These are phyloP conservation scores for Neckera pumila DNA, from an alignment of 225 moss, liverwort and hornwort genomes.

Conservation along the genomic window DNA sequence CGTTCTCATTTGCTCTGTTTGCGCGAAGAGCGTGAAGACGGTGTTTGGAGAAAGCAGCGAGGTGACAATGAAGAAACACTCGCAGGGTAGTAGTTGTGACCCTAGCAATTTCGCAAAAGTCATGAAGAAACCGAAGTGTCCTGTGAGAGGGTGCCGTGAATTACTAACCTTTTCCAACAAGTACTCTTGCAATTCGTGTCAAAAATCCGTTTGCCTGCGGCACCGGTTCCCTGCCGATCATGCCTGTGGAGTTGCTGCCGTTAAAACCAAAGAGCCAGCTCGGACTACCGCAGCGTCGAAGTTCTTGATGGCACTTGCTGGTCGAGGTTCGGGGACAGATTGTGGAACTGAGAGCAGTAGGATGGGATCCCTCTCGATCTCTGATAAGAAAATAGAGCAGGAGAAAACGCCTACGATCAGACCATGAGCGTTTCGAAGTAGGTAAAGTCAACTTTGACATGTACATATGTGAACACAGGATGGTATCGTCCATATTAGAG, in stretches of 20 bases:
- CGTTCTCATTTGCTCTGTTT: conserved; percentile 57
- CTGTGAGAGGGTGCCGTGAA: conserved; percentile 69
- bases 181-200: conserved; percentile 73
- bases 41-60: conserved; percentile 53
- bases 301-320: conserved; percentile 24
- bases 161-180: conserved; percentile 82
- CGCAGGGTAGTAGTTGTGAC: conserved; percentile 29
- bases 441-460: neutral
- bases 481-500: neutral
- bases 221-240: conserved; percentile 79
- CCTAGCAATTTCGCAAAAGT: conserved; percentile 35
- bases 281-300: conserved; percentile 19
- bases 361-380: conserved; percentile 25
- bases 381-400: conserved; percentile 37
- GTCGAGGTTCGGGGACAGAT: conserved; percentile 17
- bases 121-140: conserved; percentile 57
- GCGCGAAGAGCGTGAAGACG: conserved; percentile 45
- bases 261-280: neutral
- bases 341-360: conserved; percentile 34
- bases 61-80: conserved; percentile 58
- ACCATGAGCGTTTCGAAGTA: conserved; percentile 5
- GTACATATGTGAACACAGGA: neutral
- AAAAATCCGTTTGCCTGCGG: conserved; percentile 54
- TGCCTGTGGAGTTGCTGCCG: conserved; percentile 6
- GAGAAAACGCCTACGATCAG: conserved; percentile 38